Evolutionary conservation across 129 eudicot genomes (phyloP).

Genomic region (Lactuca saligna): DNA sequence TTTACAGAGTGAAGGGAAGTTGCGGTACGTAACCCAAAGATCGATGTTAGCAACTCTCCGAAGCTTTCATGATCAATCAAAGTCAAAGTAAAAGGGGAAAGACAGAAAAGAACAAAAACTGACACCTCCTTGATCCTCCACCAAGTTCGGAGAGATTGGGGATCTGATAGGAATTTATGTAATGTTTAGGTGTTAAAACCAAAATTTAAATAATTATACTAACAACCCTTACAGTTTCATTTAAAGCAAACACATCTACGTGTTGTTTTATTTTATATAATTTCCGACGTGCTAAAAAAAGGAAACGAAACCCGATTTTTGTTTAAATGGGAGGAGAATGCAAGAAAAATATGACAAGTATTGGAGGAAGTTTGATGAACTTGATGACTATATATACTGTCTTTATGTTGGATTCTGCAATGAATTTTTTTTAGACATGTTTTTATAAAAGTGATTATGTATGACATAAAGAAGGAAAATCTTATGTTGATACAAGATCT

Average conservation of each 20-base stretch:
- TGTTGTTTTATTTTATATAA: too few relatives aligned
- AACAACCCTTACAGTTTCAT: neutral
- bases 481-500: too few relatives aligned
- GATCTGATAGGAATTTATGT: neutral
- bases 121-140: neutral
- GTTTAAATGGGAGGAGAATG: too few relatives aligned
- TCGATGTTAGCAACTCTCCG: neutral
- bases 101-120: neutral
- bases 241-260: neutral
- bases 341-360: too few relatives aligned
- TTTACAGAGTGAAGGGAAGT: neutral
- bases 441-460: too few relatives aligned
- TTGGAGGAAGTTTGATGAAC: too few relatives aligned
- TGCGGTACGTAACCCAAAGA: neutral
- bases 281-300: too few relatives aligned
- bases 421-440: too few relatives aligned
- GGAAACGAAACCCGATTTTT: too few relatives aligned
- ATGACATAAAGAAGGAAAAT: too few relatives aligned
- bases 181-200: neutral
- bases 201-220: neutral
- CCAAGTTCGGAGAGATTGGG: neutral
- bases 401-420: too few relatives aligned
- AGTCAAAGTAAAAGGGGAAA: neutral
- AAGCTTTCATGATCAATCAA: neutral
- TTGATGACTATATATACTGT: too few relatives aligned